phyloP scores from a whole-genome alignment of 2,329 filamentous ascomycete species.

The Alternaria novae-zelandiae region DNA sequence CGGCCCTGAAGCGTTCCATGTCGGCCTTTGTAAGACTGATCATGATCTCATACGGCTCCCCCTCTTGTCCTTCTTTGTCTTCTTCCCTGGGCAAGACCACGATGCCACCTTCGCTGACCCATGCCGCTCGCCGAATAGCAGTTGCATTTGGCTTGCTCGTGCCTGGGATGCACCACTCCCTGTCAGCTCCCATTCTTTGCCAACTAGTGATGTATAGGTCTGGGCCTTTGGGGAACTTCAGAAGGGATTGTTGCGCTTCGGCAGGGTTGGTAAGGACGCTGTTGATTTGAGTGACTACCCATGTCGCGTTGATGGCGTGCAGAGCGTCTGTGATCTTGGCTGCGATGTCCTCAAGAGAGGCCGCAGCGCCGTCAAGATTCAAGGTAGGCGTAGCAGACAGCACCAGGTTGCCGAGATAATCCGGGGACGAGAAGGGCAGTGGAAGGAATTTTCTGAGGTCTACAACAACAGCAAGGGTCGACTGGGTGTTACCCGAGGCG shows the following conservation, averaged over 20 bases:
- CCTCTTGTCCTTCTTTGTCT: not conserved
- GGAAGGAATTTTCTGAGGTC: constrained; percentile 1
- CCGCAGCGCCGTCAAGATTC: not conserved
- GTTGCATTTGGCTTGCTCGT: constrained; percentile 15
- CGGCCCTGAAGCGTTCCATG: constrained; percentile 18
- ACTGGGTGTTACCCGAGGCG: not conserved
- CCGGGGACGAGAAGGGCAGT: not conserved
- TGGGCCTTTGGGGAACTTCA: constrained; percentile 23
- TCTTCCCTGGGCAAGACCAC: constrained; percentile 25
- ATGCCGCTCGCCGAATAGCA: constrained; percentile 29
- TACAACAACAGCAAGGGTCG: constrained; percentile 1
- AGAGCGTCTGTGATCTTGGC: not conserved
- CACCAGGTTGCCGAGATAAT: constrained; percentile 8
- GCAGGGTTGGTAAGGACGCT: not conserved
- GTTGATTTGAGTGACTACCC: not conserved
- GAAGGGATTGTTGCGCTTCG: not conserved
- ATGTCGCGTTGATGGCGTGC: not conserved
- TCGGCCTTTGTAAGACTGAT: constrained; percentile 26
- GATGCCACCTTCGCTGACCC: constrained; percentile 30
- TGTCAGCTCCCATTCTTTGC: constrained; percentile 31
- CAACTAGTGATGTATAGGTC: constrained; percentile 40
- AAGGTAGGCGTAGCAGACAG: not conserved
- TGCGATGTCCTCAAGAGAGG: not conserved
- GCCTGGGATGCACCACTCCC: constrained; percentile 33
- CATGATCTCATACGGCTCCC: constrained; percentile 19